These are phyloP conservation scores for Bombardia bombarda DNA, from an alignment of 495 filamentous ascomycete species.

Conservation along the genomic window DNA sequence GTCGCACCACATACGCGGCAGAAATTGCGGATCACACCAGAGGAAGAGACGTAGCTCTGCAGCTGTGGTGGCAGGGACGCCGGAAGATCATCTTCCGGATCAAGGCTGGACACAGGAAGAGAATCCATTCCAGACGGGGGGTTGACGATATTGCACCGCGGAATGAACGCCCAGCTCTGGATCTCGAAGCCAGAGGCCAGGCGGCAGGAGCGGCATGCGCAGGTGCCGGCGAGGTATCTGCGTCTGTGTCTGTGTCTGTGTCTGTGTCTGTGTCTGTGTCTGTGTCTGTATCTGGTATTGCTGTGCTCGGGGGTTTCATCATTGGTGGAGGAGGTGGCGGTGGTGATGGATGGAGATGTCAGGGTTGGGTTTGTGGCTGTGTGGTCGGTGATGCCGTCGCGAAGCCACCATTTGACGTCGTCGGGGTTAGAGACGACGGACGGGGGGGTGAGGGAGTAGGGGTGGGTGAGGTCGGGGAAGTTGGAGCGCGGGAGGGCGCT, in stretches of 20 bases:
- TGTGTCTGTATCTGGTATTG: no score
- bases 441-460: constrained; percentile 24
- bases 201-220: constrained; percentile 57
- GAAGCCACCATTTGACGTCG: constrained; percentile 30
- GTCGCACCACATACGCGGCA: constrained; percentile 57
- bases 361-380: no score
- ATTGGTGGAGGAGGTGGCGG: not conserved
- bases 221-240: constrained; percentile 59
- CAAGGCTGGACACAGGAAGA: constrained; percentile 23
- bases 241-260: no score
- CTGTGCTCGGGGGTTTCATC: not conserved
- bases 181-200: constrained; percentile 56
- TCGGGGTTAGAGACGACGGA: constrained; percentile 35
- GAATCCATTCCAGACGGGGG: no score
- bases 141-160: constrained; percentile 56
- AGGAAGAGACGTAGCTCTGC: constrained; percentile 45
- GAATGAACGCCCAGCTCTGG: constrained; percentile 62
- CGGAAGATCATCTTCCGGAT: not conserved
- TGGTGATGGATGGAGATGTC: not conserved
- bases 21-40: constrained; percentile 52
- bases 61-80: constrained; percentile 30
- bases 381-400: constrained; percentile 19
- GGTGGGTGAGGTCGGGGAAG: constrained; percentile 27
- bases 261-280: no score
- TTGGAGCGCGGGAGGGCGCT: constrained; percentile 18